A percentile compares a stretch with the other conserved stretches of the same genome.
phyloP scores from a whole-genome alignment of 2,329 filamentous ascomycete species.

The Metarhizium rileyi region DNA sequence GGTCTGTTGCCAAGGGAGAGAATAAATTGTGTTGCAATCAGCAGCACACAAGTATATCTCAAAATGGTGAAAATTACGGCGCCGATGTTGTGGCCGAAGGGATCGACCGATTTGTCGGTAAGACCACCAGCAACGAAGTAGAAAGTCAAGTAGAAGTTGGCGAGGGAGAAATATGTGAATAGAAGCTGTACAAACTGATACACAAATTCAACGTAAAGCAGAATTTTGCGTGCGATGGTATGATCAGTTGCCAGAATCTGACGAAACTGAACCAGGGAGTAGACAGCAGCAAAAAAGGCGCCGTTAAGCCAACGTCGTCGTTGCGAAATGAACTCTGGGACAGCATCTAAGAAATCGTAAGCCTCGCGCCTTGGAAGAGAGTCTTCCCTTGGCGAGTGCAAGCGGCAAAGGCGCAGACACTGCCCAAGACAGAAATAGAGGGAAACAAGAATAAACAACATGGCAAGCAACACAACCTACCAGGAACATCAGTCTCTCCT shows the following conservation, averaged over 20 bases:
- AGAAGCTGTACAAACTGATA: conserved; percentile 89
- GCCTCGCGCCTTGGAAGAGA: conserved; percentile 6
- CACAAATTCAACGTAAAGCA: conserved; percentile 89
- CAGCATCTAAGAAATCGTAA: conserved; percentile 51
- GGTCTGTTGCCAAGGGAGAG: conserved; percentile 92
- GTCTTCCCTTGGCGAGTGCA: not conserved
- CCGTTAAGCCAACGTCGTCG: conserved; percentile 95
- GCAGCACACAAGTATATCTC: conserved; percentile 73
- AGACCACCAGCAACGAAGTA: conserved; percentile 95
- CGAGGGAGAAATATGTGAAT: conserved; percentile 96
- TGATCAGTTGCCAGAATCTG: conserved; percentile 94
- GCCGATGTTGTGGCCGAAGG: conserved; percentile 82
- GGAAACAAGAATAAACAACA: not conserved
- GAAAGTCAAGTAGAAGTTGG: conserved; percentile 98
- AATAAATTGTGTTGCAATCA: conserved; percentile 94
- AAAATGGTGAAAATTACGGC: conserved; percentile 78
- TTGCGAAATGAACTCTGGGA: conserved; percentile 96
- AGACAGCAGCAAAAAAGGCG: conserved; percentile 96
- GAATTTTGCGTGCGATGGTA: conserved; percentile 75
- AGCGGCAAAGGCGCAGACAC: not conserved
- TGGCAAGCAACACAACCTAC: conserved; percentile 40
- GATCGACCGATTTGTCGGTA: conserved; percentile 68
- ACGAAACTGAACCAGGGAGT: conserved; percentile 88
- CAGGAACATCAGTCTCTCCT: conserved; percentile 95
- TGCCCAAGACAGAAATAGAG: not conserved